phyloP scores from a whole-genome alignment of 2,329 filamentous ascomycete species.

The Phialophora macrospora region DNA sequence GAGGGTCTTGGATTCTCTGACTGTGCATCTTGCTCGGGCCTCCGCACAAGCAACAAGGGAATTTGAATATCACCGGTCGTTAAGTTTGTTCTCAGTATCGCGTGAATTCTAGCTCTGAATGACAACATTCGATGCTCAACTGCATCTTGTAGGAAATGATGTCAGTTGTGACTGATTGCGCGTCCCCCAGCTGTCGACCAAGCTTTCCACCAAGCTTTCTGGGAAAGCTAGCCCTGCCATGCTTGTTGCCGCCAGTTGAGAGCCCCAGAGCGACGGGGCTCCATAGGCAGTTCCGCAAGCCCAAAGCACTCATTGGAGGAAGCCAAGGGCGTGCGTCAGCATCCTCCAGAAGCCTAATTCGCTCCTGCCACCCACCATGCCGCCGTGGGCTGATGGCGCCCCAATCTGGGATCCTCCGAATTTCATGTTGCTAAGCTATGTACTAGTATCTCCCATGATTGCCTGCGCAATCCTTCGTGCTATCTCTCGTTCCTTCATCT shows the following conservation, averaged over 20 bases:
- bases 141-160: conserved; percentile 6
- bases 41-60: background rate
- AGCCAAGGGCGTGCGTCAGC: conserved; percentile 1
- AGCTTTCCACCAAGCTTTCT: conserved; percentile 15
- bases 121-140: conserved; percentile 2
- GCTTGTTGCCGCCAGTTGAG: background rate
- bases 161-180: conserved; percentile 14
- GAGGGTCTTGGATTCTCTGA: conserved; percentile 17
- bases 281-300: conserved; percentile 8
- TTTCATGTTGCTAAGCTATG: conserved; percentile 2
- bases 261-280: background rate
- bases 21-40: conserved; percentile 7
- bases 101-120: background rate
- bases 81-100: background rate
- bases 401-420: background rate
- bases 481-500: background rate
- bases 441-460: background rate
- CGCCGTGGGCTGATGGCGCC: background rate
- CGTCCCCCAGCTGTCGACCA: conserved; percentile 3
- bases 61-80: background rate
- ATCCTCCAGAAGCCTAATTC: background rate
- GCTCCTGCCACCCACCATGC: background rate
- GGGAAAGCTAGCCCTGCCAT: background rate
- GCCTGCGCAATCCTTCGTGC: conserved; percentile 4
- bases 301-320: conserved; percentile 14